A percentile compares a stretch with the other conserved stretches of the same genome.
phyloP scores from a whole-genome alignment of 768 basidiomycete genomes.

The Amanita polypyramis region DNA sequence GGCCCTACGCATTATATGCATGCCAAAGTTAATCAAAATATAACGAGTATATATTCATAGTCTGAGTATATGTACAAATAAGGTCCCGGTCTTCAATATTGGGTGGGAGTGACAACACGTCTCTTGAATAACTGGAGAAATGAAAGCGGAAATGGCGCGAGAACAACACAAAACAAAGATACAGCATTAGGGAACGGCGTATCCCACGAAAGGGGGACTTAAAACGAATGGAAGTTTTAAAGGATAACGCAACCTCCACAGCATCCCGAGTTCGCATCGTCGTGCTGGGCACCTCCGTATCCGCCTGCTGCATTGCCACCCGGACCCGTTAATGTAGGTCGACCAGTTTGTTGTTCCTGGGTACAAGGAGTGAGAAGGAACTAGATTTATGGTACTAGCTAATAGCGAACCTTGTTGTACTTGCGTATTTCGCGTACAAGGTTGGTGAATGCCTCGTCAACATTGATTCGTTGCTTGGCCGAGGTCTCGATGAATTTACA shows the following conservation, averaged over 20 bases:
- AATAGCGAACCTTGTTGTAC: constrained; percentile 70
- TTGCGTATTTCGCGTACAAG: constrained; percentile 90
- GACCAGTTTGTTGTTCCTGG: constrained; percentile 72
- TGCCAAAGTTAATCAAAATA: neutral
- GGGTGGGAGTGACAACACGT: neutral
- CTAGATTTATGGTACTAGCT: neutral
- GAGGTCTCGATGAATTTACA: constrained; percentile 96
- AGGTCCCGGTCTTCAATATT: neutral
- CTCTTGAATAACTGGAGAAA: neutral
- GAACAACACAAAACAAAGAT: constrained; percentile 14
- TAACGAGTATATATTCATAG: neutral
- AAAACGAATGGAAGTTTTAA: constrained; percentile 15
- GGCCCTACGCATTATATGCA: neutral
- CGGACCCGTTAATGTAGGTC: constrained; percentile 44
- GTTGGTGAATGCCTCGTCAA: constrained; percentile 90
- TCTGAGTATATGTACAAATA: constrained; percentile 3
- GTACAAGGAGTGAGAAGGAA: constrained; percentile 6
- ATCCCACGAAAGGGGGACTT: constrained; percentile 7
- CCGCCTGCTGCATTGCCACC: constrained; percentile 32
- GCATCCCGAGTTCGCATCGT: constrained; percentile 51
- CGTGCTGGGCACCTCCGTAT: constrained; percentile 38
- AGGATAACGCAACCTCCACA: constrained; percentile 62
- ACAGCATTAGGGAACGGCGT: constrained; percentile 14
- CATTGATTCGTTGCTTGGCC: constrained; percentile 92
- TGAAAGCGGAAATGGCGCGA: constrained; percentile 1